Evolutionary conservation across 2,329 filamentous ascomycete genomes (phyloP).

Genomic region (Penicillium sclerotigenum): DNA sequence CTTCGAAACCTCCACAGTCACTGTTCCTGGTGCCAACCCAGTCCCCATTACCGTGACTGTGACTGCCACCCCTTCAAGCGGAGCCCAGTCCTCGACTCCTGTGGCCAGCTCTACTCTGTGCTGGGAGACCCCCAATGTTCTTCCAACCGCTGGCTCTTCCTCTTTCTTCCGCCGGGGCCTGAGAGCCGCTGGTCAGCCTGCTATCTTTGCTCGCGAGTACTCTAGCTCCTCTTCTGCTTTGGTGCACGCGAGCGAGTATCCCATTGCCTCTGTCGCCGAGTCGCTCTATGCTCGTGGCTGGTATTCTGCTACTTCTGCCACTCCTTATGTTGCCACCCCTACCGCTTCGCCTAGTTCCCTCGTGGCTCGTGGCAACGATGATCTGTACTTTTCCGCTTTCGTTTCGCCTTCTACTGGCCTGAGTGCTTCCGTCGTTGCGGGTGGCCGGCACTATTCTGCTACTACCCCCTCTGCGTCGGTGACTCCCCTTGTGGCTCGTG

Average conservation of each 20-base stretch:
- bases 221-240: constrained; percentile 7
- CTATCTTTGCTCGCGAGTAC: constrained; percentile 8
- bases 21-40: constrained; percentile 10
- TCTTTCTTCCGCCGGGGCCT: constrained; percentile 21
- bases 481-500: not conserved
- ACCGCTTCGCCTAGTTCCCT: constrained; percentile 7
- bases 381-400: constrained; percentile 2
- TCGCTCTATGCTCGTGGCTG: constrained; percentile 8
- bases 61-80: constrained; percentile 19
- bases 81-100: constrained; percentile 4
- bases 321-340: not conserved
- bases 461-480: not conserved
- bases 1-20: constrained; percentile 20
- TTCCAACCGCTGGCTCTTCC: not conserved
- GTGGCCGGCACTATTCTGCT: constrained; percentile 7
- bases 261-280: not conserved
- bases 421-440: constrained; percentile 3
- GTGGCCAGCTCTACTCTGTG: constrained; percentile 13
- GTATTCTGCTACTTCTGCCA: constrained; percentile 5
- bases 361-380: constrained; percentile 12
- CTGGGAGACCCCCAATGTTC: not conserved
- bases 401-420: not conserved
- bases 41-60: constrained; percentile 15
- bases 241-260: not conserved
- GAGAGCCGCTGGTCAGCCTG: constrained; percentile 19